These are phyloP conservation scores for Colletotrichum viniferum DNA, from an alignment of 2,329 filamentous ascomycete species.

Conservation along the genomic window DNA sequence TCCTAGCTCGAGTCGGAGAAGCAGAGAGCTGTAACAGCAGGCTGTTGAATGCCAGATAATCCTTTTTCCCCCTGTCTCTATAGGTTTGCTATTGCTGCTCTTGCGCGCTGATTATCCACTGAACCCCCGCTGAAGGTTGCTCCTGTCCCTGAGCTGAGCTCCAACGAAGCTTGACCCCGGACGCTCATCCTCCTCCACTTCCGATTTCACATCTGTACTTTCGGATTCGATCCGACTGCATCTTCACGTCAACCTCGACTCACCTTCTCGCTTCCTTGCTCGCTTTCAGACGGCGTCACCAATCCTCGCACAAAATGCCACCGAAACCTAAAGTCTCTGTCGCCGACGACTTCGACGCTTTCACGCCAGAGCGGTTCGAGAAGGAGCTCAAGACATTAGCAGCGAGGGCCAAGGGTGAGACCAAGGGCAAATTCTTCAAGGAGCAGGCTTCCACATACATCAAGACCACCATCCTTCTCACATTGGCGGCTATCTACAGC, in stretches of 20 bases:
- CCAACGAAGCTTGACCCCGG: not conserved
- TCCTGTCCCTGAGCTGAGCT: not conserved
- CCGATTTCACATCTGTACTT: not conserved
- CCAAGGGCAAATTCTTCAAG: conserved; percentile 30
- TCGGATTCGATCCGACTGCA: not conserved
- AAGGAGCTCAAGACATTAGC: conserved; percentile 58
- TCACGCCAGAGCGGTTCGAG: conserved; percentile 58
- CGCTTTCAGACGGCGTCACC: not conserved
- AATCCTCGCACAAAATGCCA: not conserved
- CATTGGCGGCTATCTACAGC: conserved; percentile 67
- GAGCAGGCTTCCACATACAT: conserved; percentile 40
- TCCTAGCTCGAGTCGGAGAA: not conserved
- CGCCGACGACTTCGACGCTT: conserved; percentile 30
- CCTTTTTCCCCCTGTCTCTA: not conserved
- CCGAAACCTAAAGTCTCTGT: conserved; percentile 11
- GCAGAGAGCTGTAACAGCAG: conserved; percentile 15
- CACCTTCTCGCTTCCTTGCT: not conserved
- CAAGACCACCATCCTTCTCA: conserved; percentile 49
- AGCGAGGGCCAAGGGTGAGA: conserved; percentile 42
- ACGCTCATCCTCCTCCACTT: not conserved
- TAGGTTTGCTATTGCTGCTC: not conserved
- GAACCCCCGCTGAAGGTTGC: not conserved
- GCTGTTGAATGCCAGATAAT: conserved; percentile 14
- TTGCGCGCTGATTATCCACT: not conserved
- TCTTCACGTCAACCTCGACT: not conserved